A percentile compares a stretch with the other conserved stretches of the same genome.
Conservation (phyloP, 805 yeast species). For the Wickerhamomyces alni region DNA sequence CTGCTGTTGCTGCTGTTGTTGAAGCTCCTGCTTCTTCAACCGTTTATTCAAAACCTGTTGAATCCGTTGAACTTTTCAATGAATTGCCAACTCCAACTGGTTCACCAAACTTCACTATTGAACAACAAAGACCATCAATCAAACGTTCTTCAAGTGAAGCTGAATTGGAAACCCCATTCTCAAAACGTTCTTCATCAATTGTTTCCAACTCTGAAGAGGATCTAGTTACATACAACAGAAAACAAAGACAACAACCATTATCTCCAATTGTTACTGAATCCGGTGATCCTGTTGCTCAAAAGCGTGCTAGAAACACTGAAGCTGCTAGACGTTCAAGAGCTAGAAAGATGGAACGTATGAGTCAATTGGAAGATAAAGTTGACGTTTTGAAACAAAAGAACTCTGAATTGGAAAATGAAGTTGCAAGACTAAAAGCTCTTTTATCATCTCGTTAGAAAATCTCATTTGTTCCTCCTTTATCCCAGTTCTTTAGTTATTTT, state of each 20-base stretch:
- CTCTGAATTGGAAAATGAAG: conserved; percentile 54
- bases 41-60: conserved; percentile 3
- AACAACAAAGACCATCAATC: neutral
- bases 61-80: neutral
- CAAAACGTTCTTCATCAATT: conserved; percentile 11
- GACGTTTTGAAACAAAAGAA: conserved; percentile 58
- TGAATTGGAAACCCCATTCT: conserved; percentile 13
- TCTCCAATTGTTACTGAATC: conserved; percentile 57
- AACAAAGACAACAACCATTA: conserved; percentile 67
- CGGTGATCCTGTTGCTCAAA: conserved; percentile 64
- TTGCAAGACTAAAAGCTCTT: conserved; percentile 49
- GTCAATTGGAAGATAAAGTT: conserved; percentile 73
- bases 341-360: conserved; percentile 83
- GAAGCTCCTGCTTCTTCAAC: conserved; percentile 1
- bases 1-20: conserved; percentile 25
- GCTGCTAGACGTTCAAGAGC: conserved; percentile 96
- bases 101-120: conserved; percentile 4
- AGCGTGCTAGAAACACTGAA: conserved; percentile 92
- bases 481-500: neutral
- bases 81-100: conserved; percentile 1
- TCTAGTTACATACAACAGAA: conserved; percentile 54
- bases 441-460: conserved; percentile 24
- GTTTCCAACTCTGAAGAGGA: neutral
- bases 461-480: neutral
- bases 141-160: conserved; percentile 22